Evolutionary conservation across 176 grass and related monocot species (phyloP).

Genomic region (Hsuehochloa calcarea): DNA sequence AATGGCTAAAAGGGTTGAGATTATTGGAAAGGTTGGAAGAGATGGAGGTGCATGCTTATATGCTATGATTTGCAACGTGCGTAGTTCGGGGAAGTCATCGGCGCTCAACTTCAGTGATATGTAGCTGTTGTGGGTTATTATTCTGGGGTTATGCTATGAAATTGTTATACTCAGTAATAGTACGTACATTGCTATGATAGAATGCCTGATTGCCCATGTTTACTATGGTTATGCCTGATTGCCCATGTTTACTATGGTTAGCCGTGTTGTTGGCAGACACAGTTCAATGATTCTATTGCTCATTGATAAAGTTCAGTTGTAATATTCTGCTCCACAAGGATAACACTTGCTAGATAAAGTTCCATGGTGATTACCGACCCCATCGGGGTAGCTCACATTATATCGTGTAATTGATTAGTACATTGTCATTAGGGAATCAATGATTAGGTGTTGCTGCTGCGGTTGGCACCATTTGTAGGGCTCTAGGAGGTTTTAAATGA

Average conservation of each 20-base stretch:
- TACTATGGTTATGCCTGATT: background rate
- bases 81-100: slow-evolving; percentile 94
- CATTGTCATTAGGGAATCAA: background rate
- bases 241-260: background rate
- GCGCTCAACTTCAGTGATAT: slow-evolving; percentile 13
- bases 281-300: background rate
- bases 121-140: background rate
- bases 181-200: background rate
- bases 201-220: too few relatives aligned
- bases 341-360: background rate
- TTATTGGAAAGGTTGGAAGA: background rate
- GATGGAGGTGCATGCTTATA: background rate
- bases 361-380: background rate
- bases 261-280: background rate
- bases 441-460: background rate
- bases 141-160: slow-evolving; percentile 13
- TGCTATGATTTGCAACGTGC: background rate
- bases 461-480: background rate
- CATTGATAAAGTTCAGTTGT: background rate
- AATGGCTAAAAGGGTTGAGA: background rate
- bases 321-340: slow-evolving; percentile 11
- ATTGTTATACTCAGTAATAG: background rate
- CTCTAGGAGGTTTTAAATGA: background rate
- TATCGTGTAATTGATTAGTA: background rate
- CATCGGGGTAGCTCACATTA: background rate